These are phyloP conservation scores for Fomitopsis serialis DNA, from an alignment of 768 basidiomycete genomes.

Conservation along the genomic window DNA sequence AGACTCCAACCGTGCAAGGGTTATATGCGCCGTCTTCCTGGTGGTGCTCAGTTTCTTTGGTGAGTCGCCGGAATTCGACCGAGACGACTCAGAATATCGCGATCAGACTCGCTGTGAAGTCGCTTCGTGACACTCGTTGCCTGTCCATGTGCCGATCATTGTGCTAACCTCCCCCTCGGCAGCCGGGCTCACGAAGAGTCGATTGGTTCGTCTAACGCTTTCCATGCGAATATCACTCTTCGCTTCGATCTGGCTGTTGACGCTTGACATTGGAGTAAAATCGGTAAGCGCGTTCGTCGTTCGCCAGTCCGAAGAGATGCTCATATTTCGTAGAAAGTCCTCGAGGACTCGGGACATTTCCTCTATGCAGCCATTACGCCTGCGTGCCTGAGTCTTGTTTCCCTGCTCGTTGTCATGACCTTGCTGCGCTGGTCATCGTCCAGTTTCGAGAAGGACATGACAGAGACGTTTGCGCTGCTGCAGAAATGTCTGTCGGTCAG, in stretches of 20 bases:
- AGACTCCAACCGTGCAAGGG: conserved; percentile 25
- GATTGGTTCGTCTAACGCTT: conserved; percentile 37
- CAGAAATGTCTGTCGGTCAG: conserved; percentile 28
- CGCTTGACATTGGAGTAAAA: conserved; percentile 27
- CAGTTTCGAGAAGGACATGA: conserved; percentile 36
- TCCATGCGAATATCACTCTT: conserved; percentile 43
- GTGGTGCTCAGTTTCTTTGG: conserved; percentile 33
- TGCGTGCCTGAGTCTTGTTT: conserved; percentile 31
- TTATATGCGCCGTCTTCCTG: conserved; percentile 37
- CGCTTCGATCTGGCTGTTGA: conserved; percentile 42
- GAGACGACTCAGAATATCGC: background rate
- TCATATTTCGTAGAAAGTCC: conserved; percentile 17
- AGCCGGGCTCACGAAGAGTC: conserved; percentile 40
- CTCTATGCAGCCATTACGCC: conserved; percentile 38
- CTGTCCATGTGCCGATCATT: background rate
- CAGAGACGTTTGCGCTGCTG: conserved; percentile 28
- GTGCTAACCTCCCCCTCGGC: background rate
- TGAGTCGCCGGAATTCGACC: conserved; percentile 7
- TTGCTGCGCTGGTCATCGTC: conserved; percentile 38
- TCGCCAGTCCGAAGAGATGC: background rate
- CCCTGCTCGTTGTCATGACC: conserved; percentile 32
- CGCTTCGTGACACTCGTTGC: too few relatives aligned
- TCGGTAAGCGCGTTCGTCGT: conserved; percentile 22
- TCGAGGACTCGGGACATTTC: conserved; percentile 26
- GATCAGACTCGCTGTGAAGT: background rate